Conservation (phyloP, 108 stramenopile species). For the Pseudonitzschia delicatissima region DNA sequence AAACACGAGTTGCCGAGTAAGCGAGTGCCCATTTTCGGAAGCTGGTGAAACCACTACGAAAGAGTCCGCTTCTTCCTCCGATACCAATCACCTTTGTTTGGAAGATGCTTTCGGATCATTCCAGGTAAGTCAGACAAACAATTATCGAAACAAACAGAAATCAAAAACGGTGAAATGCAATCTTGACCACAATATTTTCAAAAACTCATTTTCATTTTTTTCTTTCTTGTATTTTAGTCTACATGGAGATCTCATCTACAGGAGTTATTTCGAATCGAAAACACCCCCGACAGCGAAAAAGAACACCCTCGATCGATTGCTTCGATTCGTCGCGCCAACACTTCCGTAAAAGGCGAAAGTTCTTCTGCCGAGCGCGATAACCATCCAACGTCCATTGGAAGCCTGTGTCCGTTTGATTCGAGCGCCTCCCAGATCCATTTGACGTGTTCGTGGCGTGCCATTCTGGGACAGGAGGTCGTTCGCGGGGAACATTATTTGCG, state of each 20-base stretch:
- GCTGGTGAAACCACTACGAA: background rate
- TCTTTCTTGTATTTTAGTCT: constrained; percentile 10
- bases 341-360: background rate
- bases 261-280: constrained; percentile 31
- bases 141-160: too few species aligned
- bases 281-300: constrained; percentile 54
- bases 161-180: background rate
- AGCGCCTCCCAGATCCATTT: constrained; percentile 52
- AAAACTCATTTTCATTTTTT: background rate
- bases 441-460: constrained; percentile 65
- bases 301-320: constrained; percentile 72
- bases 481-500: constrained; percentile 68
- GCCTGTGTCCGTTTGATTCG: constrained; percentile 44
- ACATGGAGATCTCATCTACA: constrained; percentile 31
- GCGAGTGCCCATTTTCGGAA: constrained; percentile 40
- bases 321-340: constrained; percentile 77
- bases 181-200: background rate
- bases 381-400: constrained; percentile 75
- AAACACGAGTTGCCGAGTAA: constrained; percentile 37
- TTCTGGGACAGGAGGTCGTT: constrained; percentile 30
- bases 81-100: constrained; percentile 65
- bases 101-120: constrained; percentile 66
- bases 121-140: constrained; percentile 29
- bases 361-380: background rate
- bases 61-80: constrained; percentile 1